Percentiles rank a stretch among this genome's conserved stretches.
Conservation (phyloP, 179 eudicot species). For the Silene coronaria region DNA sequence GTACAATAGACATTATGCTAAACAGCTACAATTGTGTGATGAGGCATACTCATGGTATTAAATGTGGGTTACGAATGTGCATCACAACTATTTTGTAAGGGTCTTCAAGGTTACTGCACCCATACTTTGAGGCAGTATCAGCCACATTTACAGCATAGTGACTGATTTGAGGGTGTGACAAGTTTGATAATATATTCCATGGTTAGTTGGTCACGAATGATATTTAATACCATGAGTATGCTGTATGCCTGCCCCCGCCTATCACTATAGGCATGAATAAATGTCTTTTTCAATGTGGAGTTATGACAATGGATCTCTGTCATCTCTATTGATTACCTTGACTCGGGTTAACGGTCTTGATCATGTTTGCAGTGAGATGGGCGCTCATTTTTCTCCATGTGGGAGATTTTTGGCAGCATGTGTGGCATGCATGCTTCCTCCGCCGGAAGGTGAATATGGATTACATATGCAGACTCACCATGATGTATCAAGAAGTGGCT, state of each 20-base stretch:
- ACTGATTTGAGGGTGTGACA: neutral
- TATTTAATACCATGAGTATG: neutral
- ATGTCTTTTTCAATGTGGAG: neutral
- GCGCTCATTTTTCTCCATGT: slow-evolving; percentile 96
- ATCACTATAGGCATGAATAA: neutral
- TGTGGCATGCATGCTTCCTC: slow-evolving; percentile 80
- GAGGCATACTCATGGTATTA: neutral
- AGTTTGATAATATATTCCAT: neutral
- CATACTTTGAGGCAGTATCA: neutral
- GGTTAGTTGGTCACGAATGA: neutral
- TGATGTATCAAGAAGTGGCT: slow-evolving; percentile 47
- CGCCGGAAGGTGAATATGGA: slow-evolving; percentile 62
- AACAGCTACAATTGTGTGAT: neutral
- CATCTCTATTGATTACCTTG: neutral
- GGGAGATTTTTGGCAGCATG: slow-evolving; percentile 94
- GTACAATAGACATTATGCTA: neutral
- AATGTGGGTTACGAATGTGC: too few relatives aligned
- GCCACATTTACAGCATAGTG: neutral
- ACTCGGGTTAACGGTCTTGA: neutral
- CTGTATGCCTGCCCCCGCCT: neutral
- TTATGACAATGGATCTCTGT: neutral
- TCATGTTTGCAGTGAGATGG: slow-evolving; percentile 81
- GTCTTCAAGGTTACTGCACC: too few relatives aligned
- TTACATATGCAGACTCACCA: slow-evolving; percentile 43
- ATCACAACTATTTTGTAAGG: too few relatives aligned